Evolutionary conservation across 805 yeast genomes (phyloP), one percentile per base, ranked within the genome.

Genomic region (Wickerhamiella spandovensis): DNA sequence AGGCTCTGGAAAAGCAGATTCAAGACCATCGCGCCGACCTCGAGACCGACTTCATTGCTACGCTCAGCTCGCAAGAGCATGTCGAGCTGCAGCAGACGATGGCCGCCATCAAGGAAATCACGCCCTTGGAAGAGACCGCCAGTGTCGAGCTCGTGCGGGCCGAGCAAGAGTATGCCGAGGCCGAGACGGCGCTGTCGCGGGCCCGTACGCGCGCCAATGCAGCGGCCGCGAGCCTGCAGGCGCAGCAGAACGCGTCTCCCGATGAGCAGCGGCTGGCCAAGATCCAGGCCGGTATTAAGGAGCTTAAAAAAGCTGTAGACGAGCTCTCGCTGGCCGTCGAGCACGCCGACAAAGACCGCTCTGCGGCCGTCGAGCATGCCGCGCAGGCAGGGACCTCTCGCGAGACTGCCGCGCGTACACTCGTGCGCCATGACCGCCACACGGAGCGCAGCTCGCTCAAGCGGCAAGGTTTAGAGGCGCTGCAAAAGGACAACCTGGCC

Each of bases 401-500:
- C 21, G 42, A 43, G 21, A 30, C 70, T 17, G 61, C 77, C 1
- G 62, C 82, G 39, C 74, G 72, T 49, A 74, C 75, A 51, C 65
- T 88, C 24, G 87, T 82, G 48, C 72, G 71, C 43, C 76, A 72
- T 48, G 79, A 82, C 51, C 81, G 80, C 54, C 65, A 61, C n/a
- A 73, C 82, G 0, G 95, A 87, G 58, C 80, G 75, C 51, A 70
- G 72, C 6, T 67, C 83, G 55, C 74, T 83, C 20, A 81, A 76
- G 58, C 84, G 79, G 55, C 71, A 83, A 1, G 61, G 81, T 4
- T 65, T 86, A 46, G 61, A 69, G 3, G 68, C 72, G 43, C 74
- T 95, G 55, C 74, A 84, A 52, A 85, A 82, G 46, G 94, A 84
- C 55, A 64, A 85, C 22, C 81, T 79, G 55, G 76, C 74, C 52